Base-by-base conservation (phyloP, 2,329 filamentous ascomycete species). In the Colletotrichum kahawae region DNA sequence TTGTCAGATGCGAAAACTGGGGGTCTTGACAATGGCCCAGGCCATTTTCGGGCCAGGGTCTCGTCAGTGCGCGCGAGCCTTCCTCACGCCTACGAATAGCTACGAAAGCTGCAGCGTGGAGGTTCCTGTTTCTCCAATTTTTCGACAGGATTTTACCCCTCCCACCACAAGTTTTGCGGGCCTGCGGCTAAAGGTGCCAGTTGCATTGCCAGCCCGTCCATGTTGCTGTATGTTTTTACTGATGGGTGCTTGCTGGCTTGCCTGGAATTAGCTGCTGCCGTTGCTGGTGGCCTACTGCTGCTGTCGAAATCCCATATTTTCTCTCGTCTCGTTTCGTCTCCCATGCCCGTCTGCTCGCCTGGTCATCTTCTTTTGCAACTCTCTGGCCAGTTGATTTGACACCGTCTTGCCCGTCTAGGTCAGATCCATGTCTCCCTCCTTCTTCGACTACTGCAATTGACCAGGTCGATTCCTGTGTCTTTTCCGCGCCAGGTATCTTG, bases 1-100 rank as follows among this genome's bases (percentile, higher is more conserved):
- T 75, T 75, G 73, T 75, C 70, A 75, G 73, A 75, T 75, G 73
- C 57, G 48, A 72, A 75, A 68, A 75, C 63, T 51, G 73, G 73
- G 63, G 69, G 67, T 64, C 65, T 68, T 29, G 36, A 59, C 57
- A 63, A 62, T 64, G 63, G 72, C 69, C 69, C 72, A 75, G 72
- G 68, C 67, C 68, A 75, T 67, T 62, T 62, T 27, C 56, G 33
- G 24, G 68, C 72, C 69, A 63, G 72, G 69, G 69, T 70, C 34
- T 59, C 31, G 62, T 67, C 67, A 74, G 67, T 74, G 71, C 67
- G 71, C 36, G 60, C 62, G 31, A 68, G 71, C 54, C 72, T 65
- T 38, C 67, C 43, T 48, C 43, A 21, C 18, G 43, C 31, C 57
- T 48, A 60, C 57, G 43, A 51, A 70, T 57, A 48, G 56, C 71